Base-by-base conservation (phyloP, 2,329 filamentous ascomycete genomes). In the Epichloe coenophiala region DNA sequence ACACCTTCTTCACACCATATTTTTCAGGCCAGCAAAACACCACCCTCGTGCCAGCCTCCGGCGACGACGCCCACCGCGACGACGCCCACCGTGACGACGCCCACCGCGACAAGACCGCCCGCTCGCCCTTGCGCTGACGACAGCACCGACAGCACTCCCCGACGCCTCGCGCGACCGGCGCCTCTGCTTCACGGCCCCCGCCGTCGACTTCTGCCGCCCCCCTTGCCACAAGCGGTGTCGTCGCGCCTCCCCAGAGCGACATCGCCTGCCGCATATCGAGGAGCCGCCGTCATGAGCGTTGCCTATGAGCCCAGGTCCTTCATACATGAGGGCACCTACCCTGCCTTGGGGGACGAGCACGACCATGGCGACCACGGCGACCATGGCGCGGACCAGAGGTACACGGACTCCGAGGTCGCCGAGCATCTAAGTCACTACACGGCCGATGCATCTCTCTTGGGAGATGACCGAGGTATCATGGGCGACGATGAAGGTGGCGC, bases 251-350 rank as follows among this genome's bases (percentile, higher is more conserved):
- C 35, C 27, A 45, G 45, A 47, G 45, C 49, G 46, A 52, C 49
- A 42, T 55, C 55, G 49, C 52, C 53, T 45, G 46, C 56, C 49
- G 50, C 57, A 48, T 57, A 54, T 31, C 54, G 50, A 49, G 48
- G 51, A 50, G 52, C 51, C 48, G 56, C 51, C 61, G 68, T 58
- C 47, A 76, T 77, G 73, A 73, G 69, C 55, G 72, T 78, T 57
- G 73, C 72, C 40, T 78, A 73, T 58, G 74, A 78, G 56, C 64
- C 71, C 23, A 65, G 74, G 52, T 68, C 63, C 56, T 74, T 76
- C 53, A 67, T 75, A 39, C 68, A 74, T 50, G 70, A 74, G 48
- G 72, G 70, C 49, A 61, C 65, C 19, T 77, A 77, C 52, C 68
- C 73, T 8, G 61, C 70, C 23, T 72, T 75, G 51, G 68, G 42